Evolutionary conservation across 164 flowering plant species (phyloP).

Genomic region (Vitis vinifera): DNA sequence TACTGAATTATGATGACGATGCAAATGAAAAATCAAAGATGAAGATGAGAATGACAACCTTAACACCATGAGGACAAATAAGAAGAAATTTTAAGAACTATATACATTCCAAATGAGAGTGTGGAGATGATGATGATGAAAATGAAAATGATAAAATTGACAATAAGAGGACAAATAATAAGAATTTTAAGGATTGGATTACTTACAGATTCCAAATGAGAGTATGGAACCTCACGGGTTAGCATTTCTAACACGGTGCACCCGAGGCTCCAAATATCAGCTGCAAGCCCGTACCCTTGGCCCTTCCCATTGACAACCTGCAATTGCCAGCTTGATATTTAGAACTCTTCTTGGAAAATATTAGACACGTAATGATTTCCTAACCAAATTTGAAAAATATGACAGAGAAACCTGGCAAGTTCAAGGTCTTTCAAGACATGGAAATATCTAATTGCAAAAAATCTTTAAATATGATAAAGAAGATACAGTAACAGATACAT

Average conservation of each 20-base stretch:
- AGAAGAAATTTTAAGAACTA: too few species aligned
- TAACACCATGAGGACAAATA: too few species aligned
- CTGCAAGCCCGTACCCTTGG: conserved; percentile 83
- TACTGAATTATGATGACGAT: too few species aligned
- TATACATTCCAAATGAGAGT: too few species aligned
- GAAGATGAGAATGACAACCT: too few species aligned
- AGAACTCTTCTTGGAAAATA: background rate
- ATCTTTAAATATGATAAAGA: background rate
- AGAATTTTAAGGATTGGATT: background rate
- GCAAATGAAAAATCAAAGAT: too few species aligned
- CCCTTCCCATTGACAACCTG: conserved; percentile 75
- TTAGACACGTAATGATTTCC: background rate
- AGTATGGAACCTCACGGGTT: conserved; percentile 71
- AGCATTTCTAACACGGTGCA: conserved; percentile 98
- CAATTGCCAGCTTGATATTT: conserved; percentile 13
- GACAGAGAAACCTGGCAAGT: background rate
- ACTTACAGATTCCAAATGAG: conserved; percentile 74
- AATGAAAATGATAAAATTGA: too few species aligned
- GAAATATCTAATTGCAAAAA: background rate
- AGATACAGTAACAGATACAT: background rate
- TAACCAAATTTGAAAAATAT: background rate
- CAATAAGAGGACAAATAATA: background rate
- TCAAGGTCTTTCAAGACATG: background rate
- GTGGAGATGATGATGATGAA: too few species aligned
- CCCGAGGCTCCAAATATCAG: conserved; percentile 99